These are phyloP conservation scores for Syncephalastrum contaminatum DNA, from an alignment of 371 early-diverging fungal species.

Conservation along the genomic window DNA sequence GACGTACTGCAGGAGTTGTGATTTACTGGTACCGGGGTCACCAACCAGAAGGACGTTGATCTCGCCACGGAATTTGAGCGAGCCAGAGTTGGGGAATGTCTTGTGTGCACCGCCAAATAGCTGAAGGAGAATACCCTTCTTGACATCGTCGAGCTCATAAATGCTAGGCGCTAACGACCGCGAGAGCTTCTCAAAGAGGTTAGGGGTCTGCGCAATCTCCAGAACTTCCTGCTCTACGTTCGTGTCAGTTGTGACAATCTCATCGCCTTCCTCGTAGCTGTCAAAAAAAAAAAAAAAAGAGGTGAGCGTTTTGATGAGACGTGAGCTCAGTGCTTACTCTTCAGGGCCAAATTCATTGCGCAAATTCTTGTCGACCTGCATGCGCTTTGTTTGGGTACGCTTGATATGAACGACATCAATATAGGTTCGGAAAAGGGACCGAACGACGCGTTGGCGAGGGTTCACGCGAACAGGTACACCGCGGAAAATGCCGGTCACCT, in stretches of 20 bases:
- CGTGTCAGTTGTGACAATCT: slow-evolving; percentile 54
- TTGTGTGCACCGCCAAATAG: slow-evolving; percentile 98
- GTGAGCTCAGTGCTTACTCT: slow-evolving; percentile 23
- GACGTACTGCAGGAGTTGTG: slow-evolving; percentile 95
- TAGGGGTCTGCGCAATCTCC: slow-evolving; percentile 58
- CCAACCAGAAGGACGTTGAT: slow-evolving; percentile 98
- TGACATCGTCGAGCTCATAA: slow-evolving; percentile 97
- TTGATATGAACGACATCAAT: slow-evolving; percentile 95
- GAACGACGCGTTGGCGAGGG: slow-evolving; percentile 88
- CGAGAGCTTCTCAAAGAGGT: slow-evolving; percentile 81
- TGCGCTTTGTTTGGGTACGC: slow-evolving; percentile 74
- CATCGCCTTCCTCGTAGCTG: slow-evolving; percentile 69
- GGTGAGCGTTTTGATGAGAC: too few species aligned
- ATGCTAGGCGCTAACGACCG: slow-evolving; percentile 96
- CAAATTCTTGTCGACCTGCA: slow-evolving; percentile 37
- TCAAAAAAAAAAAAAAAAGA: background rate
- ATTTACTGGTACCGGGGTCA: slow-evolving; percentile 99
- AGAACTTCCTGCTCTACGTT: slow-evolving; percentile 66
- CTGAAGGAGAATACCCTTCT: slow-evolving; percentile 97
- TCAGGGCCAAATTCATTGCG: slow-evolving; percentile 53
- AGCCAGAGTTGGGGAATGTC: slow-evolving; percentile 65
- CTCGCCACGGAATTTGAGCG: slow-evolving; percentile 85
- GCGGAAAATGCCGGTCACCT: slow-evolving; percentile 96
- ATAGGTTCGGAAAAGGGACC: slow-evolving; percentile 95
- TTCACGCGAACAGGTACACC: slow-evolving; percentile 97